Evolutionary conservation across 2,329 filamentous ascomycete species (phyloP).

Genomic region (Cladosporium cucumerinum): DNA sequence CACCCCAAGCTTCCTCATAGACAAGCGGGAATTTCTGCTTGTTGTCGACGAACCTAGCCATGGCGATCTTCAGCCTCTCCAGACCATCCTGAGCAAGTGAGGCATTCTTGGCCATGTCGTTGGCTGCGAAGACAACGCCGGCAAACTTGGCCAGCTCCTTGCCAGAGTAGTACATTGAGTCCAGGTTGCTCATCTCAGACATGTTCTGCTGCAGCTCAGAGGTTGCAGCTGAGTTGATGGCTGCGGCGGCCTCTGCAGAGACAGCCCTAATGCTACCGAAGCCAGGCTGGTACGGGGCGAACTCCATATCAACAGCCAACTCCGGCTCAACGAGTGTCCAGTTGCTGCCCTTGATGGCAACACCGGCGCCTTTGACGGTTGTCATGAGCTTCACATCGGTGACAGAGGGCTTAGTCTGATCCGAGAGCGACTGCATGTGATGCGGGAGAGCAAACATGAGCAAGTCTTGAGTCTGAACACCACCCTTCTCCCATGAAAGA

Average conservation of each 20-base stretch:
- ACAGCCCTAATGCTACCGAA: conserved; percentile 39
- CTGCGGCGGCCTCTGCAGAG: conserved; percentile 41
- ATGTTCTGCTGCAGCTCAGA: conserved; percentile 74
- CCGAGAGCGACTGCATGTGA: conserved; percentile 72
- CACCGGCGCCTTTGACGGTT: conserved; percentile 79
- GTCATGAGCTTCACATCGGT: conserved; percentile 64
- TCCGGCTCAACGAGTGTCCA: conserved; percentile 75
- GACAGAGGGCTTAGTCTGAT: conserved; percentile 47
- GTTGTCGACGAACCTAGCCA: conserved; percentile 46
- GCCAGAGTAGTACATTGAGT: conserved; percentile 92
- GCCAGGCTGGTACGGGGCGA: conserved; percentile 70
- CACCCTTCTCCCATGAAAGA: conserved; percentile 69
- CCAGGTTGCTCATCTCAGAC: conserved; percentile 64
- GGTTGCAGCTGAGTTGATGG: conserved; percentile 59
- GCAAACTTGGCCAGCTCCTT: conserved; percentile 51
- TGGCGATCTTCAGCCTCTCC: conserved; percentile 47
- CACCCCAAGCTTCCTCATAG: conserved; percentile 66
- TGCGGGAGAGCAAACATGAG: conserved; percentile 89
- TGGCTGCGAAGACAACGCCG: conserved; percentile 41
- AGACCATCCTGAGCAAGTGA: conserved; percentile 51
- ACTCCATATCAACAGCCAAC: conserved; percentile 72
- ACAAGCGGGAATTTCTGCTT: conserved; percentile 49
- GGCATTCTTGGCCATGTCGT: conserved; percentile 57
- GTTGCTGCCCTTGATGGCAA: conserved; percentile 64
- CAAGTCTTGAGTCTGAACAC: conserved; percentile 57